Evolutionary conservation across 306 rosid genomes (phyloP).

Genomic region (Canavalia gladiata): DNA sequence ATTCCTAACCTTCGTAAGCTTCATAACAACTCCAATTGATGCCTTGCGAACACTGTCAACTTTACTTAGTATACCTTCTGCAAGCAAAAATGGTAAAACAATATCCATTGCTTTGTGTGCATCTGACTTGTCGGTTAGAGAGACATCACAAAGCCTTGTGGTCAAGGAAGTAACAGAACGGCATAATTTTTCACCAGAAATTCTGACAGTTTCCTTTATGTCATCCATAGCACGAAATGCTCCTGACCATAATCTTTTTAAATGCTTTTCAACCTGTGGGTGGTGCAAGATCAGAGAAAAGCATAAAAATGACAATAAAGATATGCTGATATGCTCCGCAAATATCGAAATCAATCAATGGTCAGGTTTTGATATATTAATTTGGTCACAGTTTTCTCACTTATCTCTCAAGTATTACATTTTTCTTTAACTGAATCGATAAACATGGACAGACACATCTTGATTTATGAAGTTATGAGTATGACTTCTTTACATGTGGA

Average conservation of each 20-base stretch:
- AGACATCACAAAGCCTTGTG: conserved; percentile 85
- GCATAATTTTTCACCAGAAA: conserved; percentile 88
- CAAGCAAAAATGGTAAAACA: conserved; percentile 88
- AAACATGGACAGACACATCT: not conserved
- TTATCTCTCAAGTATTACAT: not conserved
- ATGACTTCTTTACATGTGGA: not conserved
- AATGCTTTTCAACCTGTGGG: conserved; percentile 79
- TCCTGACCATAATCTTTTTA: conserved; percentile 80
- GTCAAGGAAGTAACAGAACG: conserved; percentile 81
- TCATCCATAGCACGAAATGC: conserved; percentile 98
- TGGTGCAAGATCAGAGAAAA: conserved; percentile 37
- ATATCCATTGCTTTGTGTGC: conserved; percentile 88
- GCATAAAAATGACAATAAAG: conserved; percentile 36
- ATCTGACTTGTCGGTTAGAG: conserved; percentile 78
- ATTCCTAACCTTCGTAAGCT: conserved; percentile 89
- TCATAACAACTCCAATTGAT: conserved; percentile 89
- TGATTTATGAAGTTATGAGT: conserved; percentile 8
- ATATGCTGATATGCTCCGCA: conserved; percentile 5
- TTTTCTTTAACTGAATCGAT: not conserved
- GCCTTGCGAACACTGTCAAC: conserved; percentile 91
- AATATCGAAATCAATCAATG: conserved; percentile 35
- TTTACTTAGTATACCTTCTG: conserved; percentile 94
- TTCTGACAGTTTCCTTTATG: conserved; percentile 94
- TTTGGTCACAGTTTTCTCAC: conserved; percentile 24
- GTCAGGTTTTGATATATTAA: conserved; percentile 13